Percentiles rank a stretch among this genome's conserved stretches.
These are phyloP conservation scores for Ceratobasidium sp. DNA, from an alignment of 1,284 basidiomycete species.

Conservation along the genomic window DNA sequence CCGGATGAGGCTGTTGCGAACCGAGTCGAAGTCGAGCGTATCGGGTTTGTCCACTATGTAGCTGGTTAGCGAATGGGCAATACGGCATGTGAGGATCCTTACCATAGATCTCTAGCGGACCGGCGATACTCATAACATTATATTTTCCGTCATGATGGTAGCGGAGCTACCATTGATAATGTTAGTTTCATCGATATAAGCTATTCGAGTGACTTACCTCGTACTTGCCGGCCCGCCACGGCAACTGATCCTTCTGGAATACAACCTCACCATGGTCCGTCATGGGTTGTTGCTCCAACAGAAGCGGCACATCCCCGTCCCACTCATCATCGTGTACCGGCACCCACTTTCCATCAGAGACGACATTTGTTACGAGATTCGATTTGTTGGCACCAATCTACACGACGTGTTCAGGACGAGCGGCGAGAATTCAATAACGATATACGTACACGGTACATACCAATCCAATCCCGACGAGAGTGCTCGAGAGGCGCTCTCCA, in stretches of 20 bases:
- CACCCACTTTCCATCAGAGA: slow-evolving; percentile 87
- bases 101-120: slow-evolving; percentile 91
- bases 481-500: slow-evolving; percentile 92
- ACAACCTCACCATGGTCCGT: slow-evolving; percentile 74
- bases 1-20: slow-evolving; percentile 75
- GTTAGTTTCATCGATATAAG: neutral
- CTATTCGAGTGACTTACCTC: slow-evolving; percentile 70
- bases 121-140: slow-evolving; percentile 89
- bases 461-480: slow-evolving; percentile 97
- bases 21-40: slow-evolving; percentile 71
- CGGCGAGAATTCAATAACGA: neutral
- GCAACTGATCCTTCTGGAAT: slow-evolving; percentile 83
- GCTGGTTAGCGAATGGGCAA: neutral
- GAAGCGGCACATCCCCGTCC: slow-evolving; percentile 84
- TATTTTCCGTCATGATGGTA: slow-evolving; percentile 96
- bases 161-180: slow-evolving; percentile 65
- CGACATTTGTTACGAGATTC: slow-evolving; percentile 85
- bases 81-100: slow-evolving; percentile 54
- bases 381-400: slow-evolving; percentile 90
- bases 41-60: slow-evolving; percentile 74
- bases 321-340: slow-evolving; percentile 95
- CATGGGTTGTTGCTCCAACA: slow-evolving; percentile 57
- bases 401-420: slow-evolving; percentile 39
- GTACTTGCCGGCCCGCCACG: slow-evolving; percentile 89
- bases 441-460: slow-evolving; percentile 80